Evolutionary conservation across 345 rosid genomes (phyloP), one percentile per base, ranked within the genome.

Genomic region (Moricandia arvensis): DNA sequence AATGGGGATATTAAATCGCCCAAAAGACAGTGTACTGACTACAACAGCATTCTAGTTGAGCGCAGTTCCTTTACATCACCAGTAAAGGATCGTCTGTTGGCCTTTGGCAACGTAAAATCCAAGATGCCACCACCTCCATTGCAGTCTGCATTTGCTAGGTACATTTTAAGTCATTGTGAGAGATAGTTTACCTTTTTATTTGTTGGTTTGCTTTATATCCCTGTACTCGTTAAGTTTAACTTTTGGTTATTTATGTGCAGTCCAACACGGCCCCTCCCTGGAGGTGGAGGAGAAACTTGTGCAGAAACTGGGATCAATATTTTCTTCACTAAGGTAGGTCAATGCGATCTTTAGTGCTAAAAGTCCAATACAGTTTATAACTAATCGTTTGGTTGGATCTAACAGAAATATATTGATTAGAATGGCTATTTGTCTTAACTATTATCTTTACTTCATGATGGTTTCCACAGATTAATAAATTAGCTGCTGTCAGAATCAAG

Each of bases 261-360:
- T 84, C 99, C 99, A 24, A 92, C 93, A 38, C 89, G 97, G 45
- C 97, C 93, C 70, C 85, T 78, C 79, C 99, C 97, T 3, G 96
- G 96, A 75, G 91, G 97, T 57, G 97, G 93, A 74, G 99, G 99
- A 68, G 99, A 92, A 88, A 95, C 99, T 65, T 95, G 93, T 76
- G 99, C 97, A 18, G 99, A 95, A 85, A 92, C 97, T 38, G 97
- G 91, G 55, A 92, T 92, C 76, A 89, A 77, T 81, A 84, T 95
- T 63, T 92, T 92, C 83, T 92, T 92, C 78, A 72, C 89, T 78
- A 95, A 92, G 96, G 99, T 92, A 76, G 49, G 49, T 63, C 69
- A 45, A n/a, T n/a, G n/a, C n/a, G n/a, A n/a, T n/a, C n/a, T n/a
- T n/a, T n/a, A n/a, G n/a, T 16, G 47, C 69, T 17, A 30, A 16